These are phyloP conservation scores for Rubia peregrina DNA, from an alignment of 305 asterid genomes.

Conservation along the genomic window DNA sequence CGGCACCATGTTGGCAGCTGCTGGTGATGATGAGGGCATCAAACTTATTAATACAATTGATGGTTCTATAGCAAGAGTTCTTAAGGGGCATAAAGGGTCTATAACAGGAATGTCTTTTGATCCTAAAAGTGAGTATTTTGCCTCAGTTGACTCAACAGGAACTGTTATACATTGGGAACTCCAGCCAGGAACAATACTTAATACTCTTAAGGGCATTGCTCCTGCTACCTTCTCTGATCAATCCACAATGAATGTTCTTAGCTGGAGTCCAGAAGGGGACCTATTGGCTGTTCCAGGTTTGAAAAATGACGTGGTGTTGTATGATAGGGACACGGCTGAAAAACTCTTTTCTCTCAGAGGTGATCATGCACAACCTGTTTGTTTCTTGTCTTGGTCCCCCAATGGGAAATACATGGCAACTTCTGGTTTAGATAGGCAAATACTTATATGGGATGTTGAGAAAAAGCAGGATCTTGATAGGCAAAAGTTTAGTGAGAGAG, in stretches of 20 bases:
- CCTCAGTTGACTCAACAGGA: slow-evolving; percentile 86
- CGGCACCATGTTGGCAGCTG: slow-evolving; percentile 90
- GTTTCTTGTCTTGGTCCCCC: slow-evolving; percentile 95
- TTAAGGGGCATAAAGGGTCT: slow-evolving; percentile 90
- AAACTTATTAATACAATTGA: slow-evolving; percentile 89
- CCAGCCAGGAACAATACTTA: slow-evolving; percentile 68
- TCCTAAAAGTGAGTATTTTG: slow-evolving; percentile 83
- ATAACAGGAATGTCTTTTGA: slow-evolving; percentile 88
- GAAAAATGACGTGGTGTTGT: slow-evolving; percentile 89
- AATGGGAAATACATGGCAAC: slow-evolving; percentile 97
- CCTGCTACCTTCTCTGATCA: slow-evolving; percentile 58
- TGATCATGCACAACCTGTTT: slow-evolving; percentile 74
- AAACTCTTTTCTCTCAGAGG: slow-evolving; percentile 74
- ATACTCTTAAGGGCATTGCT: slow-evolving; percentile 73
- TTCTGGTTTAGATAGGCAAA: slow-evolving; percentile 77
- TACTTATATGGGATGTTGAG: slow-evolving; percentile 88
- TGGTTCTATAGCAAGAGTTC: slow-evolving; percentile 86
- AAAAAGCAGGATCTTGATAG: slow-evolving; percentile 88
- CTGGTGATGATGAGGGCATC: slow-evolving; percentile 95
- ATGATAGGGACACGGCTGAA: slow-evolving; percentile 98
- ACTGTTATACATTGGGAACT: slow-evolving; percentile 92
- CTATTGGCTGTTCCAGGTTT: slow-evolving; percentile 89
- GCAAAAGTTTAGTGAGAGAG: slow-evolving; percentile 71
- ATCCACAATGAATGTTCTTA: slow-evolving; percentile 52
- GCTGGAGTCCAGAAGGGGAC: slow-evolving; percentile 98